Percentiles rank a stretch among this genome's conserved stretches.
Evolutionary conservation across 2,329 filamentous ascomycete genomes (phyloP).

Genomic region (Exserohilum rostratum): DNA sequence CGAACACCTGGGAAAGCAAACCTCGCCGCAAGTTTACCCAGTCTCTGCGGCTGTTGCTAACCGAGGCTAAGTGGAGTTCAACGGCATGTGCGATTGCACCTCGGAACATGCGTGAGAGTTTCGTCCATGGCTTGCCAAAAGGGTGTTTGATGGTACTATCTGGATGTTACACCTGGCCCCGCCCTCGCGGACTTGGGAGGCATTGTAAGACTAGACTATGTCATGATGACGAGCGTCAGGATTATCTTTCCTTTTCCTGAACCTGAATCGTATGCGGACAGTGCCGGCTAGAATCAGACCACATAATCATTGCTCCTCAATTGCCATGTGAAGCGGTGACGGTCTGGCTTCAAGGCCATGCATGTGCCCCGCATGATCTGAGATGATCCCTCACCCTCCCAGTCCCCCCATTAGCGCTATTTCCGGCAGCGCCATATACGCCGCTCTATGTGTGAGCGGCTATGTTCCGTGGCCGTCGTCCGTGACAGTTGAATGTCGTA

Average conservation of each 20-base stretch:
- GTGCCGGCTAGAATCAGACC: not conserved
- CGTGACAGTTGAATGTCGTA: too few relatives aligned
- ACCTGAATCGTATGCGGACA: not conserved
- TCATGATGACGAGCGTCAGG: slow-evolving; percentile 1
- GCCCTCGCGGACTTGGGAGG: too few relatives aligned
- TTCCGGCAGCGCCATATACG: not conserved
- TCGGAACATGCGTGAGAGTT: not conserved
- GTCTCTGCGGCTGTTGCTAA: not conserved
- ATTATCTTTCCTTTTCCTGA: not conserved
- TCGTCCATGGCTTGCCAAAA: not conserved
- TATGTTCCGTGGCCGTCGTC: too few relatives aligned
- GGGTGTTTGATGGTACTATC: too few relatives aligned
- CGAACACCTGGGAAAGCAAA: slow-evolving; percentile 8
- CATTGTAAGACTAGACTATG: not conserved
- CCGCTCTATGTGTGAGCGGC: not conserved
- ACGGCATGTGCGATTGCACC: not conserved
- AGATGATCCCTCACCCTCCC: slow-evolving; percentile 13
- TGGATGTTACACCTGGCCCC: too few relatives aligned
- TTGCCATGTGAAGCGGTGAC: slow-evolving; percentile 7
- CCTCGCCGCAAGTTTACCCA: not conserved
- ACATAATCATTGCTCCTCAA: not conserved
- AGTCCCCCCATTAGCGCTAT: slow-evolving; percentile 11
- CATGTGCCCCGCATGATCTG: slow-evolving; percentile 16
- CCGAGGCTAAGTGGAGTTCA: slow-evolving; percentile 8
- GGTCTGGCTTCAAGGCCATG: slow-evolving; percentile 7